Evolutionary conservation across 2,329 filamentous ascomycete genomes (phyloP).

Genomic region (Lachnum nothofagi): DNA sequence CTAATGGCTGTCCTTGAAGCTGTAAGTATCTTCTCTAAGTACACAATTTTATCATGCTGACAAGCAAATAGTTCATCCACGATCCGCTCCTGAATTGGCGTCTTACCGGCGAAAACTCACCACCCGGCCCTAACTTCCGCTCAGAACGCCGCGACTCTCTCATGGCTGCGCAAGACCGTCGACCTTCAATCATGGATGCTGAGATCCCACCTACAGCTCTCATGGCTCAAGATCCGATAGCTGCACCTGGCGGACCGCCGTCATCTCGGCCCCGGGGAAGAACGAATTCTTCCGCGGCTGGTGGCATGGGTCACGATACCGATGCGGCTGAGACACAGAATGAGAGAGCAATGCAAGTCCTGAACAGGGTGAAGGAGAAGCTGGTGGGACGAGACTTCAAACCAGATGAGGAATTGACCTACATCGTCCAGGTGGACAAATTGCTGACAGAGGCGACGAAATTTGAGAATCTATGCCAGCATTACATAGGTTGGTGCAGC

Average conservation of each 20-base stretch:
- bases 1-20: conserved; percentile 98
- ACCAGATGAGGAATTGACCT: conserved; percentile 73
- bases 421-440: conserved; percentile 87
- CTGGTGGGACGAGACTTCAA: conserved; percentile 91
- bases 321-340: conserved; percentile 78
- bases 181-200: conserved; percentile 64
- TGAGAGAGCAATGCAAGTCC: conserved; percentile 82
- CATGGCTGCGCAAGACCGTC: conserved; percentile 44
- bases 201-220: conserved; percentile 56
- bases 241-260: conserved; percentile 41
- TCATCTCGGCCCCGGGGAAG: conserved; percentile 49
- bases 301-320: conserved; percentile 29
- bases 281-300: conserved; percentile 53
- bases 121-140: conserved; percentile 61
- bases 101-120: conserved; percentile 60
- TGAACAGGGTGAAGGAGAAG: conserved; percentile 91
- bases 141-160: conserved; percentile 55
- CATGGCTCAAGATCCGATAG: conserved; percentile 39
- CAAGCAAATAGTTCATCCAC: conserved; percentile 75
- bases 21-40: conserved; percentile 52
- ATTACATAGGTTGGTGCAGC: conserved; percentile 98
- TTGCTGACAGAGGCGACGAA: conserved; percentile 93
- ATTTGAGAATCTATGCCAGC: conserved; percentile 94
- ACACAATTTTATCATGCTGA: conserved; percentile 8
- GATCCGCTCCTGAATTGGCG: conserved; percentile 98